phyloP scores from a whole-genome alignment of 306 rosid species.

The Prunus armeniaca region DNA sequence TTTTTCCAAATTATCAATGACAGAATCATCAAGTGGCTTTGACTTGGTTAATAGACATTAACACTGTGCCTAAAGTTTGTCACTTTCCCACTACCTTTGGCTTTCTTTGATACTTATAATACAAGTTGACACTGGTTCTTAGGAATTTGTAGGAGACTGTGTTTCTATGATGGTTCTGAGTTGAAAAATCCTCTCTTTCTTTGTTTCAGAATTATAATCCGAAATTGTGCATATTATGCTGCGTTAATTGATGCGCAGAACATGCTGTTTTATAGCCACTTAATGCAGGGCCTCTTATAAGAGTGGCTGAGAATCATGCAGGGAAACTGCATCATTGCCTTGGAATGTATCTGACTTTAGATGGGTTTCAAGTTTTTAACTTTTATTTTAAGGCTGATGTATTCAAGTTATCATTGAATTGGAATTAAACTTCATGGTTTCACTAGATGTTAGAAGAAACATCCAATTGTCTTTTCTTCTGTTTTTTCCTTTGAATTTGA shows the following conservation, averaged over 20 bases:
- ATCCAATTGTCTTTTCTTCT: slow-evolving; percentile 8
- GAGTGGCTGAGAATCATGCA: too few relatives aligned
- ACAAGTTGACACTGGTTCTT: slow-evolving; percentile 4
- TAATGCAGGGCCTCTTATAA: not conserved
- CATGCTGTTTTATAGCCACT: not conserved
- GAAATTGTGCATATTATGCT: not conserved
- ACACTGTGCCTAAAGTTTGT: not conserved
- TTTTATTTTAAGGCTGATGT: not conserved
- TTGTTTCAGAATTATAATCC: not conserved
- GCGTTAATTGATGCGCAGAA: not conserved
- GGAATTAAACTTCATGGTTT: not conserved
- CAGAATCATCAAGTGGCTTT: not conserved
- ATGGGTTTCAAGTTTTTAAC: not conserved
- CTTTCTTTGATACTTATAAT: slow-evolving; percentile 8
- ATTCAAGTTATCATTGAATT: not conserved
- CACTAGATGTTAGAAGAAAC: slow-evolving; percentile 13
- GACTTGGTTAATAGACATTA: not conserved
- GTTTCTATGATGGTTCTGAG: not conserved
- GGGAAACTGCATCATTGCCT: not conserved
- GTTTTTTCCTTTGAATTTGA: not conserved
- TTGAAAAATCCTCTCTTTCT: not conserved
- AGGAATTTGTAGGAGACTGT: not conserved
- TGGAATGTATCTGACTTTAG: not conserved
- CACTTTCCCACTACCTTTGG: not conserved
- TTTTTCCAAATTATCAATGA: not conserved